Base-by-base conservation (phyloP, 352 stramenopile genomes). In the Detonula confervacea region DNA sequence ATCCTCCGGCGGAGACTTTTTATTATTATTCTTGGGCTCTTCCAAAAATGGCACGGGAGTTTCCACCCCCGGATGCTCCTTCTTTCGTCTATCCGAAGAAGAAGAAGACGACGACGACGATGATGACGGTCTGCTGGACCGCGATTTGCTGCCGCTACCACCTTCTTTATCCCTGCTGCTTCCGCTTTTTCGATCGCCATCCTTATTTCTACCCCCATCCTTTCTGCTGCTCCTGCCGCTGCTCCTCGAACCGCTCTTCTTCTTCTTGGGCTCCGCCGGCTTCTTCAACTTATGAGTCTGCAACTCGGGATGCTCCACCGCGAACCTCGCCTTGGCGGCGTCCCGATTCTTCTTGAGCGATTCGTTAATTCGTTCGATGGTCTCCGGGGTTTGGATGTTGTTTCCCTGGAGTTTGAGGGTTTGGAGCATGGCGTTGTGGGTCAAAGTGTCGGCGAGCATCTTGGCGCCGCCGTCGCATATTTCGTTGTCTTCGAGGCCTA, bases 401-500 rank as follows among this genome's bases (percentile, higher is more conserved):
- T 73, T 73, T n/a, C 65, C 65, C n/a, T 54, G 33, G n/a, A 73
- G 42, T 55, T 73, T 73, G 1, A 87, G 33, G 9, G 65, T 78
- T 46, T 73, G 57, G 5, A 87, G 33, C 0, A 24, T 68, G 12
- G 20, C 22, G 68, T 87, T 87, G 12, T 74, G 24, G 8, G 14
- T 14, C 6, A 87, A 44, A 25, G 80, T 66, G 30, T 77, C 54
- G n/a, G 70, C 75, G n/a, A 87, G 47, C 54, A 52, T 47, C 46
- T 57, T 66, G 0, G 65, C 80, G 18, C 80, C 80, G 14, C 12
- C 27, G 37, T 62, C 57, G 54, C 65, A 57, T 54, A 87, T 87
- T 16, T 63, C 35, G 52, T 87, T 87, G 44, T 80, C 80, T 62
- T 85, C 82, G 20, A 87, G 44, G 20, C 77, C 69, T 16, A 87